phyloP scores from a whole-genome alignment of 345 rosid genomes.

The Viola odorata region DNA sequence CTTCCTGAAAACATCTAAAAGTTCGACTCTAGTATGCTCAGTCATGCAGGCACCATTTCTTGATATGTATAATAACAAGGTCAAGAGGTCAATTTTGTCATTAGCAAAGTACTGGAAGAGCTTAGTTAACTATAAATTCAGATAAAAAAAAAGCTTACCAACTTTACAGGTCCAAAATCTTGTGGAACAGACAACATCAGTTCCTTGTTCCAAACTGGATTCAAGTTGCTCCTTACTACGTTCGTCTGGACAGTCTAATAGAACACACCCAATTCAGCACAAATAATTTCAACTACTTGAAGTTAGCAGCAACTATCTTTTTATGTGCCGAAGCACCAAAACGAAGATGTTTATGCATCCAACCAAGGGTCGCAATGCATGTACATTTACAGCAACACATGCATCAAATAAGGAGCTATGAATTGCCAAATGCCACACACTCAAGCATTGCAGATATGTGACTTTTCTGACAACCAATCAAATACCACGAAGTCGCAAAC shows the following conservation, averaged over 20 bases:
- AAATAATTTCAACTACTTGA: background rate
- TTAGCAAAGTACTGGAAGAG: background rate
- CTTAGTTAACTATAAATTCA: background rate
- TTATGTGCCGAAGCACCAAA: background rate
- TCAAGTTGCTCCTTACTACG: constrained; percentile 43
- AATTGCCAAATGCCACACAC: too few relatives aligned
- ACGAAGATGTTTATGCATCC: background rate
- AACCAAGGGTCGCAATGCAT: background rate
- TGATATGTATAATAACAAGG: background rate
- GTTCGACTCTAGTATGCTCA: too few relatives aligned
- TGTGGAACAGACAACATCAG: constrained; percentile 46
- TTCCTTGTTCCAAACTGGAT: constrained; percentile 51
- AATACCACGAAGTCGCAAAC: background rate
- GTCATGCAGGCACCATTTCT: background rate
- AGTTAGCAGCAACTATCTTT: too few relatives aligned
- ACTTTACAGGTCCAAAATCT: constrained; percentile 37
- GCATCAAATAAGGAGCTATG: background rate
- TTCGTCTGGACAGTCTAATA: constrained; percentile 36
- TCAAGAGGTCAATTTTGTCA: background rate
- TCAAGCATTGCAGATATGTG: too few relatives aligned
- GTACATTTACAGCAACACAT: background rate
- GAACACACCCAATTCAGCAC: constrained; percentile 7
- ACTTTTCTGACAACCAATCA: background rate
- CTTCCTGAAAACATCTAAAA: too few relatives aligned
- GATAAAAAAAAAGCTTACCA: constrained; percentile 26